Percentiles rank a stretch among this genome's conserved stretches.
Evolutionary conservation across 2,329 filamentous ascomycete genomes (phyloP).

Genomic region (Aspergillus sp.): DNA sequence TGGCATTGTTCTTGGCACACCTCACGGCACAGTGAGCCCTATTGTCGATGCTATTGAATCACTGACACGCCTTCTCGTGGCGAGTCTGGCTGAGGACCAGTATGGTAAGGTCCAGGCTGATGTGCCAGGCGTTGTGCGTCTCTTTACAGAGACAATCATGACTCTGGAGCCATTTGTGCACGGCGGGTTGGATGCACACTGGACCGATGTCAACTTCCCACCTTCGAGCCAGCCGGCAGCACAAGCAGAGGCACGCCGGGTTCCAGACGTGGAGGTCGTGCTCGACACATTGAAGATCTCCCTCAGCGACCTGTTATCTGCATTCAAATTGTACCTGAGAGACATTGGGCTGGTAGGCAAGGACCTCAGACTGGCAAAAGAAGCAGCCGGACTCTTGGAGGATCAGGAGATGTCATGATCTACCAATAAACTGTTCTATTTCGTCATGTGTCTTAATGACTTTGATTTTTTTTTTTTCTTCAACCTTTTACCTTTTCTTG

Average conservation of each 20-base stretch:
- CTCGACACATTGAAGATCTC: constrained; percentile 60
- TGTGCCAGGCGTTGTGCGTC: constrained; percentile 68
- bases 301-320: constrained; percentile 60
- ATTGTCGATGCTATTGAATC: constrained; percentile 69
- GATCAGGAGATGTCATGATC: constrained; percentile 15
- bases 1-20: constrained; percentile 66
- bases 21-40: constrained; percentile 64
- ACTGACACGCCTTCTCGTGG: constrained; percentile 64
- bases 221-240: constrained; percentile 29
- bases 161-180: constrained; percentile 65
- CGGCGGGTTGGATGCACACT: constrained; percentile 55
- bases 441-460: constrained; percentile 2
- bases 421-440: constrained; percentile 1
- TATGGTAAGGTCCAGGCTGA: constrained; percentile 84
- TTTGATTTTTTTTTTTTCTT: not conserved
- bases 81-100: constrained; percentile 72
- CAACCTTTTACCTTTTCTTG: not conserved
- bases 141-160: constrained; percentile 64
- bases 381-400: constrained; percentile 45
- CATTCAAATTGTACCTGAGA: constrained; percentile 69
- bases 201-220: constrained; percentile 67
- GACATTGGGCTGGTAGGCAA: constrained; percentile 65
- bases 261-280: constrained; percentile 67
- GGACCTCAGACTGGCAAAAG: constrained; percentile 70
- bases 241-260: constrained; percentile 32